Evolutionary conservation across 1,139 yeast species (phyloP), one percentile per base, ranked within the genome.

Genomic region (Yamadazyma friedrichii): DNA sequence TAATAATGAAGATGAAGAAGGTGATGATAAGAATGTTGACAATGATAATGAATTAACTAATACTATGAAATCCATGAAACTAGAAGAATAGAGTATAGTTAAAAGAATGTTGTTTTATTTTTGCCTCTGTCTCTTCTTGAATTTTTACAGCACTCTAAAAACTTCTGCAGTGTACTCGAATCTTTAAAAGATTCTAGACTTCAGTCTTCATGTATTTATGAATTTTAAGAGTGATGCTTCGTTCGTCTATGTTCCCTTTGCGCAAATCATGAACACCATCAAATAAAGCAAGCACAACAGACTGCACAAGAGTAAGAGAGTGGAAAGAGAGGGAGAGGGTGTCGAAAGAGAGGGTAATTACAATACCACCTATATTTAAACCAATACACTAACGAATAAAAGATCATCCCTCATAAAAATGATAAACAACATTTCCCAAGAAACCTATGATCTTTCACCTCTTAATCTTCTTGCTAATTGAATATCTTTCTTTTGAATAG

Each of bases 391-490:
- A 5, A 36, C 24, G 10, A 24, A 31, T n/a, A 24, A 32, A 32
- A 31, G 15, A 33, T 20, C 9, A 31, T 11, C 31, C 17, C 29
- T 28, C 24, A 12, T 17, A 20, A 39, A 31, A 17, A 31, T 27
- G n/a, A 35, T 15, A 32, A 31, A 38, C 13, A 20, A 30, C 20
- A 20, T 11, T 25, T 10, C 9, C 28, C 16, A 22, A 24, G 17
- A 33, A 25, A 43, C 41, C 52, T 63, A 70, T 36, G 76, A 62
- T 65, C 77, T 68, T 62, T 72, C 77, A 52, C 78, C 78, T 64
- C 78, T 69, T 60, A 72, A 71, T 67, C 78, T 71, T 69, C 77
- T 70, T 40, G 78, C 78, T 56, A 72, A 70, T 57, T 72, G 77
- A 59, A 72, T 72, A 54, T 72, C 78, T 64, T 72, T 72, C 76